Base-by-base conservation (phyloP, 1,284 basidiomycete genomes). In the Sphagnurus paluster region DNA sequence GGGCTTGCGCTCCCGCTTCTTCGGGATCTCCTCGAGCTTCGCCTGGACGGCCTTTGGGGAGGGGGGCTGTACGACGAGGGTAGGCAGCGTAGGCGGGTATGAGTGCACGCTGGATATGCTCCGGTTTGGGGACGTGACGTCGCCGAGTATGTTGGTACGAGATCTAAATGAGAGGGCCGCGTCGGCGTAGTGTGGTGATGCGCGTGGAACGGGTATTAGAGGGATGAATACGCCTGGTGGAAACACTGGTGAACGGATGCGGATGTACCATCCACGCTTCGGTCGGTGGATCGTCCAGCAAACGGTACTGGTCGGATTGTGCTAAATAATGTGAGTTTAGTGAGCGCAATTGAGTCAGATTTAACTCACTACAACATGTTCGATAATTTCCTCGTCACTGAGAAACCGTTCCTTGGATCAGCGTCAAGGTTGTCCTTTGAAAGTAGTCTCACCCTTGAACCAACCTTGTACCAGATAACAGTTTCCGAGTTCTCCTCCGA, bases 211-310 rank as follows among this genome's bases (percentile, higher is more conserved):
- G 5, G 87, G 83, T 5, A 72, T 65, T 14, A 90, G 65, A 1
- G 82, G 74, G 30, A 90, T 87, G 58, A 76, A 84, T 13, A 78
- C 71, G 4, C 78, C 80, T 13, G 77, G 76, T 1, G 82, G 82
- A 51, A 86, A 87, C 5, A 70, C 59, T 0, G 87, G 86, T 1
- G 84, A 70, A 16, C 83, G 76, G 16, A 90, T 67, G 39, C 83
- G 82, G 50, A 90, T 80, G 62, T 90, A 90, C 87, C 87, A 90
- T 19, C 87, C 87, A 26, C 84, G 77, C 52, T 80, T 77, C 2
- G 87, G 87, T 6, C 81, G 77, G 58, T 89, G 87, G 20, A 89
- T 79, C 16, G 77, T 79, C 87, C 87, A 90, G 45, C 77, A 74
- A 5, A 87, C 63, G 0, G 74, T 76, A 16, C 76, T 79, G 3